Base-by-base conservation (phyloP, 78 protist genomes). In the Dictyostelium purpureum region DNA sequence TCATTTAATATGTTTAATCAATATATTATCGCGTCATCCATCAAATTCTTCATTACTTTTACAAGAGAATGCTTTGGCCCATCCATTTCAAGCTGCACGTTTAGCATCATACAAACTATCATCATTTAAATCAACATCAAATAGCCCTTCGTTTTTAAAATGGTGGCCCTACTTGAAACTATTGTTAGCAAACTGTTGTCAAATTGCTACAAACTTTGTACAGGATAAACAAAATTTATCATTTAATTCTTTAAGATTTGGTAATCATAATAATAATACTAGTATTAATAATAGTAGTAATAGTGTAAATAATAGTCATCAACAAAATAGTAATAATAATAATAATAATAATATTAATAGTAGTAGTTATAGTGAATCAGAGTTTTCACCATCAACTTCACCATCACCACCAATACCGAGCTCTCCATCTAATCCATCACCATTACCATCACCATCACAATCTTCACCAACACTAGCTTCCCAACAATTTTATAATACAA, bases 101-200 rank as follows among this genome's bases (percentile, higher is more conserved):
- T 28, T 85, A 10, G 73, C 82, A 45, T 69, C 82, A 1, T 65
- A 47, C 16, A 51, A 73, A 43, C 38, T 85, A 9, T 26, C 78
- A 0, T 45, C 82, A 37, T 59, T 73, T 28, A 35, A 28, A 5
- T 66, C 70, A 5, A 37, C 49, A 11, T 6, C 21, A 2, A 28
- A 43, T 37, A n/a, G n/a, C n/a, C 33, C 61, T 2, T 49, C 37
- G 38, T 85, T 85, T 47, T 5, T 1, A 26, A 70, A 70, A 28
- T 82, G 90, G 90, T 82, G 78, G 78, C 90, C 90, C 21, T 82
- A 82, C 35, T 56, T 82, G 9, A 67, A 82, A n/a, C 57, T 82
- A 18, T 35, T 82, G 11, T 57, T 82, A 9, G 90, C 63, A 9
- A 67, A 82, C 47, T 82, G 47, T 70, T 82, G 90, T 54, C 78